Evolutionary conservation across 2,329 filamentous ascomycete genomes (phyloP).

Genomic region (Dothistroma septosporum): DNA sequence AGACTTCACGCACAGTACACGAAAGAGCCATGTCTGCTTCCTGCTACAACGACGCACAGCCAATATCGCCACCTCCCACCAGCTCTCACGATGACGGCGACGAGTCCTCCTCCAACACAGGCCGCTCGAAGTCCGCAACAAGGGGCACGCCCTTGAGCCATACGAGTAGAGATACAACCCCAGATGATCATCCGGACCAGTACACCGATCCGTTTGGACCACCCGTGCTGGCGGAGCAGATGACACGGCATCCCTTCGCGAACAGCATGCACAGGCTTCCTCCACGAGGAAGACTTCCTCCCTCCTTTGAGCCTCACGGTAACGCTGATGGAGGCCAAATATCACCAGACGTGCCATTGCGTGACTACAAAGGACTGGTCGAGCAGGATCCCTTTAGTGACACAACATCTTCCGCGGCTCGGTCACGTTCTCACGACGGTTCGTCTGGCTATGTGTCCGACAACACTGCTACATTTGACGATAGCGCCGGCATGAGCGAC

Average conservation of each 20-base stretch:
- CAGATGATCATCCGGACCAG: constrained; percentile 20
- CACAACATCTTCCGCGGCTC: background rate
- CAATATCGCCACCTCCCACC: constrained; percentile 33
- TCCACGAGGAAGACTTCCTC: background rate
- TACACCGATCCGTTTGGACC: constrained; percentile 29
- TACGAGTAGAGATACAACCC: constrained; percentile 13
- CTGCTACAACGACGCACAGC: constrained; percentile 35
- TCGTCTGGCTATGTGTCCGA: constrained; percentile 33
- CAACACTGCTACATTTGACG: constrained; percentile 9
- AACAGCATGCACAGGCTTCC: constrained; percentile 40
- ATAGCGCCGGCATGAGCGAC: background rate
- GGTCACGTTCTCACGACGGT: constrained; percentile 36
- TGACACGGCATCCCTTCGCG: constrained; percentile 39
- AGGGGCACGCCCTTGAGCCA: constrained; percentile 1
- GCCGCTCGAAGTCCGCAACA: background rate
- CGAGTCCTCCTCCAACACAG: background rate
- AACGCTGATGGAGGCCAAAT: constrained; percentile 19
- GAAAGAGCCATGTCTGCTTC: constrained; percentile 33
- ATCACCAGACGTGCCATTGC: background rate
- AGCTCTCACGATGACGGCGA: constrained; percentile 13
- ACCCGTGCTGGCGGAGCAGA: constrained; percentile 12
- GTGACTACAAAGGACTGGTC: background rate
- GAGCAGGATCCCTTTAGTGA: background rate
- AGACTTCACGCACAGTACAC: constrained; percentile 38
- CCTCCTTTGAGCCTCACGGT: background rate